Evolutionary conservation across 2,329 filamentous ascomycete species (phyloP).

Genomic region (Fusarium tjaetaba): DNA sequence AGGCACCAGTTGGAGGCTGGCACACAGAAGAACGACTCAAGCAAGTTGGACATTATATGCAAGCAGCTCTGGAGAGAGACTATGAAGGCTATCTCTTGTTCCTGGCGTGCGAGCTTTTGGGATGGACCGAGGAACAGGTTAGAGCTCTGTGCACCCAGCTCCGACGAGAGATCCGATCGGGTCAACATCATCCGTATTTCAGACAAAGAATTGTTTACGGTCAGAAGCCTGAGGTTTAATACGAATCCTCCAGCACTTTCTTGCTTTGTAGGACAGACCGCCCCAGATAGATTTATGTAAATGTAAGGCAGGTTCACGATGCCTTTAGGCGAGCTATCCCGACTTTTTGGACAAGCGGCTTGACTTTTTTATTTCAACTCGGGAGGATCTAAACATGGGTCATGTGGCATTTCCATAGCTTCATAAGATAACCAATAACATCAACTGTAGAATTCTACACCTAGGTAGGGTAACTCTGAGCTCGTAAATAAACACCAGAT

Average conservation of each 20-base stretch:
- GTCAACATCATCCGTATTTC: constrained; percentile 16
- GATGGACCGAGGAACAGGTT: constrained; percentile 3
- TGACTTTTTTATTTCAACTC: neutral
- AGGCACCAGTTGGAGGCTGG: constrained; percentile 11
- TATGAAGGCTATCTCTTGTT: constrained; percentile 15
- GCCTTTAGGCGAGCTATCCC: too few species aligned
- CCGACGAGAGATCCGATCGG: neutral
- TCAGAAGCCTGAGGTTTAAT: neutral
- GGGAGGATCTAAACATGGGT: neutral
- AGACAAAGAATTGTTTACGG: constrained; percentile 17
- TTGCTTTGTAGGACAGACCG: neutral
- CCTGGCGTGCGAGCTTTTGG: constrained; percentile 5
- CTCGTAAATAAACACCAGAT: neutral
- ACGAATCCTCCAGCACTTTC: rapidly evolving
- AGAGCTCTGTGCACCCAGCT: neutral
- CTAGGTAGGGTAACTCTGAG: neutral
- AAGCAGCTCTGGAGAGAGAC: constrained; percentile 10
- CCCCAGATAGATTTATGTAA: neutral
- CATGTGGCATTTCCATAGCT: rapidly evolving
- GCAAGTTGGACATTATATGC: constrained; percentile 4
- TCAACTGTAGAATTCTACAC: rapidly evolving
- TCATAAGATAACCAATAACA: rapidly evolving
- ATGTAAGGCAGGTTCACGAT: neutral
- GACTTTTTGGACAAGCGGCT: neutral
- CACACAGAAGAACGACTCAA: neutral